Conservation (phyloP, 2,329 filamentous ascomycete genomes). For the Clonostachys byssicola region DNA sequence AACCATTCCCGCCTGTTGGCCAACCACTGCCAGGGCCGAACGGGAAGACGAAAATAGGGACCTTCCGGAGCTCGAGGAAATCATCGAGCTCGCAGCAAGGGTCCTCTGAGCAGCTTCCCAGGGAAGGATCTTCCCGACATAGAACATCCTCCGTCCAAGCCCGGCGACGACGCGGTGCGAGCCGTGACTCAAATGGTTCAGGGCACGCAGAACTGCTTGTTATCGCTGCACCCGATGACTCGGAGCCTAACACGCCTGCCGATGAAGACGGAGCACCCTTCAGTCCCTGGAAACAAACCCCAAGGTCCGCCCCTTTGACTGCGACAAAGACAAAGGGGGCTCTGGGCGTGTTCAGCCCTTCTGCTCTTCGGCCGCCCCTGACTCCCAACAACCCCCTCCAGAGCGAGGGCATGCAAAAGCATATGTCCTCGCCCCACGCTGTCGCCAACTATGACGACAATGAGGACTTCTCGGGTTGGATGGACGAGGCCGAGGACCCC, state of each 20-base stretch:
- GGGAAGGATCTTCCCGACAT: neutral
- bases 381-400: neutral
- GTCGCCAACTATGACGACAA: constrained; percentile 9
- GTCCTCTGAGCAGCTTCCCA: constrained; percentile 14
- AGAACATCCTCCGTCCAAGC: constrained; percentile 44
- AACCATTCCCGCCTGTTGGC: constrained; percentile 77
- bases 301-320: neutral
- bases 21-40: constrained; percentile 66
- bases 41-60: constrained; percentile 46
- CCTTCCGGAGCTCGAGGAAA: neutral
- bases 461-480: constrained; percentile 18
- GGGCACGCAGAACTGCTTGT: constrained; percentile 50
- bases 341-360: neutral
- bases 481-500: constrained; percentile 10
- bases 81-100: constrained; percentile 14
- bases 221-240: constrained; percentile 61
- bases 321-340: neutral
- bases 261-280: neutral
- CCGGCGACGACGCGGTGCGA: constrained; percentile 27
- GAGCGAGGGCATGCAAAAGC: neutral
- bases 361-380: neutral
- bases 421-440: neutral
- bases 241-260: constrained; percentile 49
- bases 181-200: constrained; percentile 28
- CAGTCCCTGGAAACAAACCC: neutral